Evolutionary conservation across 495 filamentous ascomycete genomes (phyloP).

Genomic region (Chaetomium fimeti): DNA sequence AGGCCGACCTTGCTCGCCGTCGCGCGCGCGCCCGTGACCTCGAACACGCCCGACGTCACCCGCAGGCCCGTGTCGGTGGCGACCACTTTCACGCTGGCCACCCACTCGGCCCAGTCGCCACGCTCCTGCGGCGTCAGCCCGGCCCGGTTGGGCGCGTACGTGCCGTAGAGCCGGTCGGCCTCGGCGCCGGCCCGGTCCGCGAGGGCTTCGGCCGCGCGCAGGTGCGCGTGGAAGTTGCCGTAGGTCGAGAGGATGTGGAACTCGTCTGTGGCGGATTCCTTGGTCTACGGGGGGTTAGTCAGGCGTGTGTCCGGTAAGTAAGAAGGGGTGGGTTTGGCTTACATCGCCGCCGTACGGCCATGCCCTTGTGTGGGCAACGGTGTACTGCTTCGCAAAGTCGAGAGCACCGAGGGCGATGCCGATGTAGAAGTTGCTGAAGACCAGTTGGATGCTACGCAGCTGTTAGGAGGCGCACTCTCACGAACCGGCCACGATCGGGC

Average conservation of each 20-base stretch:
- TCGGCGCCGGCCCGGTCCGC: slow-evolving; percentile 52
- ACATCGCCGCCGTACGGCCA: slow-evolving; percentile 59
- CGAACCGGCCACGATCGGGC: too few relatives aligned
- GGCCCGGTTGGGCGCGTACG: slow-evolving; percentile 37
- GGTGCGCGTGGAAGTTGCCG: slow-evolving; percentile 59
- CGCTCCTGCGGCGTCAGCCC: slow-evolving; percentile 46
- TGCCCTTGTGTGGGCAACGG: slow-evolving; percentile 49
- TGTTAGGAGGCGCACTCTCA: not conserved
- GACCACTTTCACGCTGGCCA: slow-evolving; percentile 60
- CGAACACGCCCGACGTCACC: slow-evolving; percentile 58
- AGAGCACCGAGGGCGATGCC: slow-evolving; percentile 58
- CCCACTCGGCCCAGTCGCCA: slow-evolving; percentile 58
- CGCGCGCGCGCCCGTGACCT: slow-evolving; percentile 56
- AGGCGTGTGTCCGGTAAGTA: not conserved
- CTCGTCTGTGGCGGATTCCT: slow-evolving; percentile 54
- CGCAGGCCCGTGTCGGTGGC: slow-evolving; percentile 56
- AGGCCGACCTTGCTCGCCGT: slow-evolving; percentile 55
- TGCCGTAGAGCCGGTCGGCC: slow-evolving; percentile 44
- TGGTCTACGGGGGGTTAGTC: slow-evolving; percentile 34
- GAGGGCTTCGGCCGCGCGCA: slow-evolving; percentile 56
- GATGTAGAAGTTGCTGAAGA: slow-evolving; percentile 63
- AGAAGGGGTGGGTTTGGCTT: not conserved
- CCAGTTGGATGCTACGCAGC: slow-evolving; percentile 51
- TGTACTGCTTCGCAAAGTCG: slow-evolving; percentile 52
- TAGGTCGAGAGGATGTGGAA: slow-evolving; percentile 62